These are phyloP conservation scores for Pseudogymnoascus pannorum DNA, from an alignment of 2,329 filamentous ascomycete species.

Conservation along the genomic window DNA sequence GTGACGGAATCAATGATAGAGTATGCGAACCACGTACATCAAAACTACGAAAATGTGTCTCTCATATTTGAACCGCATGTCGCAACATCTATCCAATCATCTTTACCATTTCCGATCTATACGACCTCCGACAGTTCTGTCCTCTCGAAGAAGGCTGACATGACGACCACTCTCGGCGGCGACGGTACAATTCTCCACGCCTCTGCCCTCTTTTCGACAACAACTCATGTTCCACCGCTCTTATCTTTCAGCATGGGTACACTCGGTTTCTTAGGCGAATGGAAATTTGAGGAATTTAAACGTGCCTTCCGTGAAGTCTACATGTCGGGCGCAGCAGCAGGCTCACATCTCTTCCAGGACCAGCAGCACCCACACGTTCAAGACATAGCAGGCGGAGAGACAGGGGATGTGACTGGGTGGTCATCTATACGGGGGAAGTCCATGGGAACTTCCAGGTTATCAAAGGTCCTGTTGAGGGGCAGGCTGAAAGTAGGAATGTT, in stretches of 20 bases:
- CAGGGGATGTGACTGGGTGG: constrained; percentile 49
- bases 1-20: constrained; percentile 31
- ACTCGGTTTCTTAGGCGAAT: constrained; percentile 88
- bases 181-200: constrained; percentile 87
- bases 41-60: constrained; percentile 72
- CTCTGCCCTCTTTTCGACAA: constrained; percentile 77
- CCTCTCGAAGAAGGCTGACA: constrained; percentile 74
- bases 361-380: constrained; percentile 26
- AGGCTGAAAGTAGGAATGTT: constrained; percentile 81
- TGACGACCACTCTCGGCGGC: constrained; percentile 84
- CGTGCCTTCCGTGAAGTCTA: constrained; percentile 87
- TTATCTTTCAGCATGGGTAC: constrained; percentile 96
- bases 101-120: constrained; percentile 68
- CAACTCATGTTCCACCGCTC: constrained; percentile 76
- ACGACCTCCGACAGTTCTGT: constrained; percentile 34
- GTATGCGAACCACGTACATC: constrained; percentile 47
- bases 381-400: constrained; percentile 14
- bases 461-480: constrained; percentile 79
- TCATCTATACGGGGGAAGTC: constrained; percentile 69
- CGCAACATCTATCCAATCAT: constrained; percentile 62
- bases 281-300: constrained; percentile 92
- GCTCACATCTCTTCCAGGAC: constrained; percentile 26
- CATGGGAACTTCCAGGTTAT: constrained; percentile 65
- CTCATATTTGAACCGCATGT: constrained; percentile 76
- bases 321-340: constrained; percentile 59